These are phyloP conservation scores for Fallopia convolvulus DNA, from an alignment of 148 eudicot species.

Conservation along the genomic window DNA sequence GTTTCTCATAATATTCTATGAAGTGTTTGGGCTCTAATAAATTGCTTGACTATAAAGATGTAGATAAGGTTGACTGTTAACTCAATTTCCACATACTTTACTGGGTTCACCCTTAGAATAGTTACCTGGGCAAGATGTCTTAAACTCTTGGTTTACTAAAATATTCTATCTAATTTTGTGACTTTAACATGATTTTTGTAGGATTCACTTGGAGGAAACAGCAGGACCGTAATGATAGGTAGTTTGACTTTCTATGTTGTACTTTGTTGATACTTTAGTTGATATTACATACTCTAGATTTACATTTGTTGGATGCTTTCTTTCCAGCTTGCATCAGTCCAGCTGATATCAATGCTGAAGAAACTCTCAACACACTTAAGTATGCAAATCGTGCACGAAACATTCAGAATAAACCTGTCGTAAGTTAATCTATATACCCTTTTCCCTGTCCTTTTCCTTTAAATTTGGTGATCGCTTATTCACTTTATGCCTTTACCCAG, in stretches of 20 bases:
- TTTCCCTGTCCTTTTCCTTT: not conserved
- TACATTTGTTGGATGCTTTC: constrained; percentile 11
- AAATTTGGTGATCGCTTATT: not conserved
- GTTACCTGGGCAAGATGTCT: not conserved
- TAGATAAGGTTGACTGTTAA: not conserved
- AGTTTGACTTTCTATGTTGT: constrained; percentile 12
- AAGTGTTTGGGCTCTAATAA: not conserved
- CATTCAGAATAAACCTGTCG: constrained; percentile 95
- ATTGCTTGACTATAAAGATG: not conserved
- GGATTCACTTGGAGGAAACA: constrained; percentile 99
- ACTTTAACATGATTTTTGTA: constrained; percentile 18
- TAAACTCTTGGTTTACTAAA: not conserved
- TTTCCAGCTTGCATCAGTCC: constrained; percentile 97
- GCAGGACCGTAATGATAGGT: constrained; percentile 99
- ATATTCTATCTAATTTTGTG: not conserved
- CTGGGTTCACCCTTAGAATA: constrained; percentile 1
- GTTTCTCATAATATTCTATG: not conserved
- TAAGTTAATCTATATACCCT: constrained; percentile 29
- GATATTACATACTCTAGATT: not conserved
- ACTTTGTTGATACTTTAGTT: not conserved
- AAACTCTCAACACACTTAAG: constrained; percentile 97
- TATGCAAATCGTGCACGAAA: constrained; percentile 99
- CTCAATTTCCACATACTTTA: not conserved
- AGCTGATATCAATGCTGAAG: constrained; percentile 98
- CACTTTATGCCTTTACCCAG: not conserved